Base-by-base conservation (phyloP, 805 yeast species). In the Suhomyces sp. region DNA sequence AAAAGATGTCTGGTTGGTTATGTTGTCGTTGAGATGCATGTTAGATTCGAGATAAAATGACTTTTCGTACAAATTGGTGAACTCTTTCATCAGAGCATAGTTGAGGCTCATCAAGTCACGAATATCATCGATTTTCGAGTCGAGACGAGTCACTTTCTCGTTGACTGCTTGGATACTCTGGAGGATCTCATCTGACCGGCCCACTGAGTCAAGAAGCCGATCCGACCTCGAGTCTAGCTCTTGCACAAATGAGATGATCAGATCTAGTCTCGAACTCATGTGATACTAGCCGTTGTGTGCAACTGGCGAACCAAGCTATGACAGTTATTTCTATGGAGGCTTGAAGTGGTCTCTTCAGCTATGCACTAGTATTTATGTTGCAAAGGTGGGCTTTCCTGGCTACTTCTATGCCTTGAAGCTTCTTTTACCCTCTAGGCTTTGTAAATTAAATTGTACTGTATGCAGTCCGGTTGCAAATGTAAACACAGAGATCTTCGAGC, bases 21-120 rank as follows among this genome's bases (percentile, higher is more conserved):
- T 52, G 15, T 44, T 40, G 57, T 74, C 78, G 50, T 72, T 72
- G 22, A 60, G 35, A 29, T 57, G 60, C 47, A 73, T 48, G 52
- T 63, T 68, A 12, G 72, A 63, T 56, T 74, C 78, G 33, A 74
- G 62, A 49, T 67, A 65, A 49, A 63, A 63, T 4, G 71, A 58
- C 60, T 66, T 71, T 44, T 68, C 72, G 38, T 65, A 58, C 41
- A 75, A 63, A 22, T 63, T 67, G 54, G 66, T 62, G 52, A 72
- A 64, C 44, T 67, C 67, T 27, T 48, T 59, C 40, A 68, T 54
- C 44, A 57, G 62, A 23, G 49, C 46, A 40, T 57, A 57, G 57
- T 73, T 73, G 23, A 57, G 54, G 13, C 54, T 50, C 44, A 66
- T 60, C 29, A 64, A 56, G 47, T 61, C 61, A 9, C 62, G 51